Percentiles rank a stretch among this genome's conserved stretches.
phyloP scores from a whole-genome alignment of 306 rosid species.

The Cicer bijugum region DNA sequence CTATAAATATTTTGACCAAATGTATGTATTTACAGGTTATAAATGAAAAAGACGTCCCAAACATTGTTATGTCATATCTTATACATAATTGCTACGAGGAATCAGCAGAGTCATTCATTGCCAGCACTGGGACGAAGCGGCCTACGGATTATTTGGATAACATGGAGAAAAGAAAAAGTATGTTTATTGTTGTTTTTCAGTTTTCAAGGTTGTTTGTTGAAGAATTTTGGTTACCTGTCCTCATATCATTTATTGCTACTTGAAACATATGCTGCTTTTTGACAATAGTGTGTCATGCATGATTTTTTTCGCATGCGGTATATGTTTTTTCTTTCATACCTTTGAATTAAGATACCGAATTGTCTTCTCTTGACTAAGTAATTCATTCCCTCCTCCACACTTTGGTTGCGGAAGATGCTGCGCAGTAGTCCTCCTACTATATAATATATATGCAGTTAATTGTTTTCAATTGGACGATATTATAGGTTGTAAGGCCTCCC shows the following conservation, averaged over 20 bases:
- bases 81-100: slow-evolving; percentile 87
- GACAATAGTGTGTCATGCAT: not conserved
- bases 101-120: slow-evolving; percentile 73
- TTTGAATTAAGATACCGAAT: slow-evolving; percentile 18
- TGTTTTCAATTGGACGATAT: not conserved
- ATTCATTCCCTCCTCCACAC: slow-evolving; percentile 1
- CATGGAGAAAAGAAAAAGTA: slow-evolving; percentile 89
- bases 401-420: not conserved
- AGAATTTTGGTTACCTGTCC: not conserved
- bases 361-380: not conserved
- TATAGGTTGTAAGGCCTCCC: slow-evolving; percentile 23
- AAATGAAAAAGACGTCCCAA: slow-evolving; percentile 67
- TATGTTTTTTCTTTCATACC: not conserved
- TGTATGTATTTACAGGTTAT: slow-evolving; percentile 56
- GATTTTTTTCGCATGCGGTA: slow-evolving; percentile 2
- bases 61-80: slow-evolving; percentile 77
- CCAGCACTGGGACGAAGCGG: slow-evolving; percentile 72
- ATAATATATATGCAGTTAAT: not conserved
- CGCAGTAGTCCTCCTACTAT: slow-evolving; percentile 15
- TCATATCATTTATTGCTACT: slow-evolving; percentile 10
- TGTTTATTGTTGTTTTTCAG: slow-evolving; percentile 34
- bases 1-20: not conserved
- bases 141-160: slow-evolving; percentile 63
- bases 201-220: slow-evolving; percentile 15
- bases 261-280: slow-evolving; percentile 21